Base-by-base conservation (phyloP, 352 stramenopile genomes). In the Lagenidium sp. region DNA sequence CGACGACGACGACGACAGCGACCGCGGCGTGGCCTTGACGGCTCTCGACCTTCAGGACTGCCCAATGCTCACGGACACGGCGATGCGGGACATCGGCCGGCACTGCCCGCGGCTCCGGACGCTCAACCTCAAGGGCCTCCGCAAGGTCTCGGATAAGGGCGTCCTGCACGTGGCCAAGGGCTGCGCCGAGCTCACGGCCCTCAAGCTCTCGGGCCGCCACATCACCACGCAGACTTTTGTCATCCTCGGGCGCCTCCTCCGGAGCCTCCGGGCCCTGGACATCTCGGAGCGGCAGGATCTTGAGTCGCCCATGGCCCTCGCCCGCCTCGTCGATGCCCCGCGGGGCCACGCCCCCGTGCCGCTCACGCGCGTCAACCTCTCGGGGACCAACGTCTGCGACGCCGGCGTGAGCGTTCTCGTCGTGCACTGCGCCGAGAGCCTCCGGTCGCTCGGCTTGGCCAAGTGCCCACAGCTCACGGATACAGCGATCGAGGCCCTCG, bases 11-110 rank as follows among this genome's bases (percentile, higher is more conserved):
- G 28, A 32, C 28, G 28, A 32, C 28, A 15, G 15, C 8, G 8
- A 32, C 10, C n/a, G 15, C n/a, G 25, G 34, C 20, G 42, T 49
- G 11, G 41, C 34, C 4, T 39, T 82, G 2, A 15, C 42, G 23
- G 45, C 41, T 4, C 41, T 89, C 11, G 82, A 82, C 41, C n/a
- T 89, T 23, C 67, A 76, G 52, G 63, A 75, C 13, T 89, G 76
- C 32, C 7, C 38, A 6, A 50, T 68, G 4, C 35, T 89, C 18
- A 58, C 69, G 5, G 71, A 89, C 24, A 52, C 48, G 0, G 54
- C 66, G 1, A 47, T 89, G 31, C 38, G 50, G 0, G 4, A 55
- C 7, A 29, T 86, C 11, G 59, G 63, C 4, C 36, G 44, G 35
- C 52, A 68, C 31, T 66, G 65, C 23, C 47, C 50, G 2, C 60